These are phyloP conservation scores for Xylariaceae sp. DNA, from an alignment of 2,329 filamentous ascomycete genomes.

Conservation along the genomic window DNA sequence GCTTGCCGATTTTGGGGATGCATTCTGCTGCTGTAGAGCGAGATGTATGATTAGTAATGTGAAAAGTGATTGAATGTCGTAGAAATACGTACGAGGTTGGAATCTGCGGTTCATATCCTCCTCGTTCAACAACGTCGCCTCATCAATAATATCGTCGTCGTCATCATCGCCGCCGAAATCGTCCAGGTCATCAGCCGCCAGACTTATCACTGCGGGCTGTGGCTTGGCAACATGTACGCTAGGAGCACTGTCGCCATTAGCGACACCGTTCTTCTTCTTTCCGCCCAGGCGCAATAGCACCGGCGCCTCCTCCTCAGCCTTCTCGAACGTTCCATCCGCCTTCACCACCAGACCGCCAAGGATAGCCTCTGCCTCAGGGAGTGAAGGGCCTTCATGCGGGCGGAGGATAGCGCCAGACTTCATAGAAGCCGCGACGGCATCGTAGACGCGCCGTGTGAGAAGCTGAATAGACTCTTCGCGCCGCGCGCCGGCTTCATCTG, in stretches of 20 bases:
- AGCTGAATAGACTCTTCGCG: conserved; percentile 59
- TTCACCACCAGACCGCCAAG: conserved; percentile 69
- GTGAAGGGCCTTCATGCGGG: conserved; percentile 59
- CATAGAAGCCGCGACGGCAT: conserved; percentile 63
- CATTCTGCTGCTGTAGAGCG: conserved; percentile 67
- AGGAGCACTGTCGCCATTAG: conserved; percentile 32
- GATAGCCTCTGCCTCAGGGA: conserved; percentile 63
- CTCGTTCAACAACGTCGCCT: conserved; percentile 79
- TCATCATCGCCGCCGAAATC: conserved; percentile 57
- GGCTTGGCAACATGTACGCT: conserved; percentile 39
- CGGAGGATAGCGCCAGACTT: conserved; percentile 62
- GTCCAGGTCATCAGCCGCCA: conserved; percentile 55
- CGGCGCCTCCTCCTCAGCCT: conserved; percentile 61
- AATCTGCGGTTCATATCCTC: conserved; percentile 75
- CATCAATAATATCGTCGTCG: conserved; percentile 86
- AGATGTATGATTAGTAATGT: conserved; percentile 22
- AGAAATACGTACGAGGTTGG: conserved; percentile 64
- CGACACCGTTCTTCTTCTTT: conserved; percentile 41
- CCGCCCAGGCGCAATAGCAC: conserved; percentile 57
- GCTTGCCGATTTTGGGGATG: conserved; percentile 78
- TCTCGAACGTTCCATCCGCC: conserved; percentile 59
- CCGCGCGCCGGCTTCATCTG: conserved; percentile 64
- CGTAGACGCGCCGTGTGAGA: conserved; percentile 62
- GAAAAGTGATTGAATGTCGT: not conserved
- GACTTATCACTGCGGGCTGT: conserved; percentile 57